A percentile compares a stretch with the other conserved stretches of the same genome.
phyloP scores from a whole-genome alignment of 345 rosid species.

The Firmiana major region DNA sequence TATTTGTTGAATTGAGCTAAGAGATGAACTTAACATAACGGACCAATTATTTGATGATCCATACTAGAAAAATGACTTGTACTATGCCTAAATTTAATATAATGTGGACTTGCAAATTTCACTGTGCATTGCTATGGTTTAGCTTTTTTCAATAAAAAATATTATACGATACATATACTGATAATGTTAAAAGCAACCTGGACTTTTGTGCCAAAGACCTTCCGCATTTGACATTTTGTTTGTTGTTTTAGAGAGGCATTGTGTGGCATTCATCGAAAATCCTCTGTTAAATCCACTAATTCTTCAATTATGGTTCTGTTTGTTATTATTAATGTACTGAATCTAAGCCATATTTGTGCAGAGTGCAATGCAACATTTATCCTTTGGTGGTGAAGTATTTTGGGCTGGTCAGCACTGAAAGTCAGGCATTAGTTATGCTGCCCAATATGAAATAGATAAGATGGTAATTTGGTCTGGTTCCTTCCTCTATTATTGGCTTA shows the following conservation, averaged over 20 bases:
- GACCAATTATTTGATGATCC: neutral
- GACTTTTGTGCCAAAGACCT: neutral
- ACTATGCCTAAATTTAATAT: neutral
- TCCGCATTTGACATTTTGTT: neutral
- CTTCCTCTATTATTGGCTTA: neutral
- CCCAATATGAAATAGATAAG: conserved; percentile 84
- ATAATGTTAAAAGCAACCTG: neutral
- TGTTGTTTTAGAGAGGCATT: conserved; percentile 3
- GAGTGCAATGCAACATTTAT: conserved; percentile 69
- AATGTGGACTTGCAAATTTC: neutral
- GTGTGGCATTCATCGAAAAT: neutral
- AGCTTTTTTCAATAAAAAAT: neutral
- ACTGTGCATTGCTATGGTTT: neutral
- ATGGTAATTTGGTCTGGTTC: conserved; percentile 51
- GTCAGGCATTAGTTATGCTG: conserved; percentile 96
- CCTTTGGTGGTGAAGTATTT: conserved; percentile 91
- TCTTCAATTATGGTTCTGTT: neutral
- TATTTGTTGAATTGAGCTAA: neutral
- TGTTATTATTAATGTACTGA: neutral
- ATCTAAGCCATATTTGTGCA: conserved; percentile 30
- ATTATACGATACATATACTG: neutral
- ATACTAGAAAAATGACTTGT: neutral
- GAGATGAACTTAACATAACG: neutral
- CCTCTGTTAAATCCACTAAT: neutral
- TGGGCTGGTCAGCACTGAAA: conserved; percentile 97